Conservation (phyloP, 768 basidiomycete genomes). For the Rhizopogon rudus region DNA sequence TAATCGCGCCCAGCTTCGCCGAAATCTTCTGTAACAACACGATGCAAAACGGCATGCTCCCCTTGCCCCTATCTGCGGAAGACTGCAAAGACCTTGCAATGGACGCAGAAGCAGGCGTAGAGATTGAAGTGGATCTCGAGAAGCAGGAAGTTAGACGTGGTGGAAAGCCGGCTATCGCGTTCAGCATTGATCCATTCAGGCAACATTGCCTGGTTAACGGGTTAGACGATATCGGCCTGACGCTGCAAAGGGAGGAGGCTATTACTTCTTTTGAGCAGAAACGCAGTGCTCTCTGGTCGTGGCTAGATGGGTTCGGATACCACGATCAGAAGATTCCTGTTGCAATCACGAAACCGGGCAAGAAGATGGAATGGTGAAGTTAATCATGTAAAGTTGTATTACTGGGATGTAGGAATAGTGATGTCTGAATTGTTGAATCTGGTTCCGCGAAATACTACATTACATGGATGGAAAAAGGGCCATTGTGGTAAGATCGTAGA, state of each 20-base stretch:
- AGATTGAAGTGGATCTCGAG: conserved; percentile 83
- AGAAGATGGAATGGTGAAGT: conserved; percentile 71
- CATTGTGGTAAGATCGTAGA: too few relatives aligned
- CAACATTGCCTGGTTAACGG: conserved; percentile 93
- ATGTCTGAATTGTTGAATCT: neutral
- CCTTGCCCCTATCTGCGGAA: conserved; percentile 62
- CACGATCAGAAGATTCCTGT: conserved; percentile 71
- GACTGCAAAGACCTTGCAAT: conserved; percentile 68
- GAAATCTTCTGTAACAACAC: conserved; percentile 89
- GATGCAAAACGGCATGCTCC: conserved; percentile 94
- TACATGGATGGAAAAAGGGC: too few relatives aligned
- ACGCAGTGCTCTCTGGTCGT: conserved; percentile 81
- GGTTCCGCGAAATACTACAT: neutral
- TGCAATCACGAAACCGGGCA: conserved; percentile 29
- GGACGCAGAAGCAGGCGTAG: conserved; percentile 71
- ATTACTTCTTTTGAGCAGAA: conserved; percentile 79
- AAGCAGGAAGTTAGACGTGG: conserved; percentile 71
- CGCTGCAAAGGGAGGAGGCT: conserved; percentile 69
- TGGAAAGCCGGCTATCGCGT: conserved; percentile 67
- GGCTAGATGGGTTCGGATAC: conserved; percentile 96
- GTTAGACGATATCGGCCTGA: conserved; percentile 94
- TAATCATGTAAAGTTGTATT: neutral
- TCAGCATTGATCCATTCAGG: conserved; percentile 86
- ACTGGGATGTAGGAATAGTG: neutral
- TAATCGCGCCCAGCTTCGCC: conserved; percentile 86